These are phyloP conservation scores for Mrakia hoshinonis DNA, from an alignment of 768 basidiomycete species.

Conservation along the genomic window DNA sequence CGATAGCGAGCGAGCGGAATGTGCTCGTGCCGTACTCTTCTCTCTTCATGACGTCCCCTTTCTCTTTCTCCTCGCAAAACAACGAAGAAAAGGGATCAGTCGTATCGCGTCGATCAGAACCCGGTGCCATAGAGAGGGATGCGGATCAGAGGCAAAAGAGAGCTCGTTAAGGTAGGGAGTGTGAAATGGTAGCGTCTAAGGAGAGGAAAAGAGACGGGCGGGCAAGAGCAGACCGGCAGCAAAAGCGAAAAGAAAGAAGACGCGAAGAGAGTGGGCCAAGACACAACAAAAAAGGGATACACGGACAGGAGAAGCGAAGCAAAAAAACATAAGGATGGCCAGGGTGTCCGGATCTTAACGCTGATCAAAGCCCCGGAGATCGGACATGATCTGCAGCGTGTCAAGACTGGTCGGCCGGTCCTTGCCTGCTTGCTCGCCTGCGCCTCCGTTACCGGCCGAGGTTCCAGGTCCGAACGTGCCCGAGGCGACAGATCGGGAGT, in stretches of 20 bases:
- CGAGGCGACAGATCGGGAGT: not conserved
- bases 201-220: too few species aligned
- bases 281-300: too few species aligned
- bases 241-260: too few species aligned
- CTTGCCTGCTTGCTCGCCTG: not conserved
- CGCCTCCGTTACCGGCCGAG: not conserved
- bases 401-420: not conserved
- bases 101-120: too few species aligned
- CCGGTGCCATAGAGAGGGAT: too few species aligned
- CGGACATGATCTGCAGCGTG: constrained; percentile 9
- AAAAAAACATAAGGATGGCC: too few species aligned
- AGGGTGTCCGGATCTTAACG: not conserved
- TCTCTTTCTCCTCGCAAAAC: not conserved
- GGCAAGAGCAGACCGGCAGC: too few species aligned
- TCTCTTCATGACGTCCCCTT: not conserved
- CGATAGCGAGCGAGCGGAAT: not conserved
- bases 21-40: not conserved
- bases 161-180: too few species aligned
- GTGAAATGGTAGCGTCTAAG: too few species aligned
- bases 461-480: not conserved
- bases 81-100: not conserved
- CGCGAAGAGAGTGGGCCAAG: too few species aligned
- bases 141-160: too few species aligned
- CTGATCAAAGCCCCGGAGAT: constrained; percentile 15
- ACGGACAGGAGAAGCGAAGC: too few species aligned